A percentile compares a stretch with the other conserved stretches of the same genome.
These are phyloP conservation scores for Dioszegia hungarica DNA, from an alignment of 768 basidiomycete species.

Conservation along the genomic window DNA sequence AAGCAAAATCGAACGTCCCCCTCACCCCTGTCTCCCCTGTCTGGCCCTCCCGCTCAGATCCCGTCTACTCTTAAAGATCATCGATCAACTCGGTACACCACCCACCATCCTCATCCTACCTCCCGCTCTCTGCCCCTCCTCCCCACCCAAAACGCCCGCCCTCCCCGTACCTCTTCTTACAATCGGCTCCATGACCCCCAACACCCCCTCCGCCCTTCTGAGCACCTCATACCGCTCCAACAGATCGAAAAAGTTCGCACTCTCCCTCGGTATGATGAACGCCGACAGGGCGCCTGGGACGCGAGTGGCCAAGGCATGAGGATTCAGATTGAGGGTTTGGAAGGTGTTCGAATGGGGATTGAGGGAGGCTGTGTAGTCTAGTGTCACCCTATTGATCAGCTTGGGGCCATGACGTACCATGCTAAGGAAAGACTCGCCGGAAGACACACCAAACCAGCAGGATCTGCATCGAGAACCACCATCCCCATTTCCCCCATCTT, in stretches of 20 bases:
- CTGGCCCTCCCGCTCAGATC: too few relatives aligned
- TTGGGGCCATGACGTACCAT: background rate
- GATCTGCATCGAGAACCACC: slow-evolving; percentile 33
- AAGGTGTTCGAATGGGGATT: slow-evolving; percentile 16
- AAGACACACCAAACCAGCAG: slow-evolving; percentile 39
- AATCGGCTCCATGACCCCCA: too few relatives aligned
- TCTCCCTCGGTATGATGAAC: slow-evolving; percentile 19
- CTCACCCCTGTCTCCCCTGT: too few relatives aligned
- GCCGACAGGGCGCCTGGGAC: slow-evolving; percentile 16
- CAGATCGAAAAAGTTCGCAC: slow-evolving; percentile 38
- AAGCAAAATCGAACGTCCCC: too few relatives aligned
- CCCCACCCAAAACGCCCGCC: slow-evolving; percentile 1
- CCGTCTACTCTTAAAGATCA: background rate
- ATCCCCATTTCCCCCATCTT: slow-evolving; percentile 35
- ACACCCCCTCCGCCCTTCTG: slow-evolving; percentile 7
- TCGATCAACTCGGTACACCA: slow-evolving; percentile 9
- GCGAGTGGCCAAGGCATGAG: slow-evolving; percentile 12
- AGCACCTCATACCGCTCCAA: slow-evolving; percentile 26
- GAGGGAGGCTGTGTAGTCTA: slow-evolving; percentile 34
- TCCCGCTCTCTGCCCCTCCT: background rate
- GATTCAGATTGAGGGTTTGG: slow-evolving; percentile 14
- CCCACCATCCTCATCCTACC: slow-evolving; percentile 7
- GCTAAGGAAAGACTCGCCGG: slow-evolving; percentile 16
- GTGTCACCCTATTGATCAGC: slow-evolving; percentile 23
- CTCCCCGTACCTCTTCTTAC: background rate